Evolutionary conservation across 108 stramenopile species (phyloP), one percentile per base, ranked within the genome.

Genomic region (Chaetoceros tenuissimus): DNA sequence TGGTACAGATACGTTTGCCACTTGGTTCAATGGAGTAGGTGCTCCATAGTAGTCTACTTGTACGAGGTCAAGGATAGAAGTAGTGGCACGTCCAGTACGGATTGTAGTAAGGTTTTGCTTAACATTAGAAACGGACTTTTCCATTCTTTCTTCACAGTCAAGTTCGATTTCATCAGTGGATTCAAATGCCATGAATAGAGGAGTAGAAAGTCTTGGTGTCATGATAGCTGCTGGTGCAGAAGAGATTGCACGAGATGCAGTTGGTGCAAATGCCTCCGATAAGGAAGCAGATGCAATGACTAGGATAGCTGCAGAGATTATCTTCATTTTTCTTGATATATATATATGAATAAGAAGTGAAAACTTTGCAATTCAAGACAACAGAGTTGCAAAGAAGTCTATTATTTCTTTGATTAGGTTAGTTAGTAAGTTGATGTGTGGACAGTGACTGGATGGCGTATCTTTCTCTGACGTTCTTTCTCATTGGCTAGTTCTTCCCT

Each of bases 21-120:
- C 79, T 66, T 92, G 92, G 60, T 76, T 94, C 28, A 97, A 69
- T 3, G 96, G 96, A 1, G 95, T 95, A 55, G 71, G 75, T 40
- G 75, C 84, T 27, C 93, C 96, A 62, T 95, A 97, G 55, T 96
- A 96, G 19, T 91, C 85, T 28, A 84, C 86, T 45, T 79, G 76
- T 51, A 97, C 91, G 10, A 94, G 87, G 62, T 96, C 94, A 31
- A 97, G 75, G 52, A 97, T 89, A 34, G 61, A 55, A 3, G 95
- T 77, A 48, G 71, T 80, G 2, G 95, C 95, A 25, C 95, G 76
- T 25, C 97, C 97, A 2, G 97, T 96, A 25, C 97, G 89, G 25
- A 98, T 57, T 20, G 94, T 83, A 18, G 60, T 28, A 47, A 98
- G 73, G 60, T 84, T 94, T 52, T 67, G 64, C 10, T 62, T 63